Evolutionary conservation across 345 rosid species (phyloP), one percentile per base, ranked within the genome.

Genomic region (Camelina hispida): DNA sequence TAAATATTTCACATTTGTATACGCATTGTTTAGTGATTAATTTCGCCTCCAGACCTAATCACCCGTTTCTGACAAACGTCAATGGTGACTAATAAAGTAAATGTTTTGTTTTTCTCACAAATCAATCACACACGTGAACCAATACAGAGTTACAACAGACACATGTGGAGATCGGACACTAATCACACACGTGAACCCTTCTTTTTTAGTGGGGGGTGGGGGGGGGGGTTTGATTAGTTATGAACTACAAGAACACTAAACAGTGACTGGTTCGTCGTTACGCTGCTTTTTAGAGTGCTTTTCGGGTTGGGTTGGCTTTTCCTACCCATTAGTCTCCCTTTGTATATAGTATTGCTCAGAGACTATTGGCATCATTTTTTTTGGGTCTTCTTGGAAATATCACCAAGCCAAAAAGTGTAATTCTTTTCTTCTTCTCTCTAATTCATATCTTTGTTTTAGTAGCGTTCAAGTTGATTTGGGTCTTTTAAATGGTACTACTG

Each of bases 181-280:
- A n/a, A n/a, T n/a, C n/a, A n/a, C n/a, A n/a, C n/a, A n/a, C n/a
- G n/a, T n/a, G n/a, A n/a, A n/a, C n/a, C n/a, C n/a, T n/a, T n/a
- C n/a, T n/a, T n/a, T n/a, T n/a, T n/a, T n/a, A n/a, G n/a, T n/a
- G n/a, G n/a, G n/a, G n/a, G n/a, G n/a, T n/a, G n/a, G n/a, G n/a
- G n/a, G n/a, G n/a, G n/a, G n/a, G n/a, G n/a, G n/a, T n/a, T 34
- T 1, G 37, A 6, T 34, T 57, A 20, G n/a, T 38, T 55, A 12
- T 64, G 80, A 63, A n/a, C n/a, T n/a, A n/a, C n/a, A n/a, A n/a
- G n/a, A n/a, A n/a, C n/a, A n/a, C 28, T 25, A 25, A 25, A 28
- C 55, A 70, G 44, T 71, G 68, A 71, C 71, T 37, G 47, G n/a
- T 76, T 69, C 50, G 73, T 47, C 69, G 75, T 66, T 43, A 55